Percentiles rank a stretch among this genome's conserved stretches.
Conservation (phyloP, 768 basidiomycete genomes). For the Trametes cinnabarina region DNA sequence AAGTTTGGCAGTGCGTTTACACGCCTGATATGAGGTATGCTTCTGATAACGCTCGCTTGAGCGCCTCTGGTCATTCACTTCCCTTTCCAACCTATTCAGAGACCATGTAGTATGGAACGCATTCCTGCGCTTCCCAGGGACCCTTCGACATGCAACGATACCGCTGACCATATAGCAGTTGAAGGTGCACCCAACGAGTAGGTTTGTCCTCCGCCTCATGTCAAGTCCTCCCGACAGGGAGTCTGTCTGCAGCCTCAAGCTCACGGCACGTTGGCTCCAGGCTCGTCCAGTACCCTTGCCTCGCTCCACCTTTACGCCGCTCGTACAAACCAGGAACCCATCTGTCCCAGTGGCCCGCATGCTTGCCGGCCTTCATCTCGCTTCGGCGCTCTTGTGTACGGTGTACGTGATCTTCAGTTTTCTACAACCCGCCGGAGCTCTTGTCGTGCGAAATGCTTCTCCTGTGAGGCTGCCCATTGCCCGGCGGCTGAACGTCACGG, state of each 20-base stretch:
- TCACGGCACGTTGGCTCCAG: background rate
- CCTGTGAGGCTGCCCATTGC: slow-evolving; percentile 24
- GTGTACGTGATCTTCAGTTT: background rate
- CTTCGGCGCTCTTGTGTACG: background rate
- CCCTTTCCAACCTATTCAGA: background rate
- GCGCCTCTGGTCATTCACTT: background rate
- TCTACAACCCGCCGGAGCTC: background rate
- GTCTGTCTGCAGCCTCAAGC: background rate
- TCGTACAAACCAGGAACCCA: background rate
- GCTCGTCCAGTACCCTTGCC: background rate
- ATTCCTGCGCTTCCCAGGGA: background rate
- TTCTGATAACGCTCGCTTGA: background rate
- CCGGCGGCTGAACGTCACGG: slow-evolving; percentile 24
- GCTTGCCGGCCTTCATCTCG: slow-evolving; percentile 1
- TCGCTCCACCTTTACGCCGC: background rate
- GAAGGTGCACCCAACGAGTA: too few relatives aligned
- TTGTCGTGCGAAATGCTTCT: slow-evolving; percentile 16
- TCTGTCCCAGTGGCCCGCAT: background rate
- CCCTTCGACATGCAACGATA: background rate
- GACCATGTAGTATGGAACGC: background rate
- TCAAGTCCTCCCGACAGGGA: too few relatives aligned
- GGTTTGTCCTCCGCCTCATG: too few relatives aligned
- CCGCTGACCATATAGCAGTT: background rate
- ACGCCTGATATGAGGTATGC: slow-evolving; percentile 5
- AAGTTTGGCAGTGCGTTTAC: background rate